Conservation (phyloP, 2,329 filamentous ascomycete genomes). For the Grosmannia serpens region DNA sequence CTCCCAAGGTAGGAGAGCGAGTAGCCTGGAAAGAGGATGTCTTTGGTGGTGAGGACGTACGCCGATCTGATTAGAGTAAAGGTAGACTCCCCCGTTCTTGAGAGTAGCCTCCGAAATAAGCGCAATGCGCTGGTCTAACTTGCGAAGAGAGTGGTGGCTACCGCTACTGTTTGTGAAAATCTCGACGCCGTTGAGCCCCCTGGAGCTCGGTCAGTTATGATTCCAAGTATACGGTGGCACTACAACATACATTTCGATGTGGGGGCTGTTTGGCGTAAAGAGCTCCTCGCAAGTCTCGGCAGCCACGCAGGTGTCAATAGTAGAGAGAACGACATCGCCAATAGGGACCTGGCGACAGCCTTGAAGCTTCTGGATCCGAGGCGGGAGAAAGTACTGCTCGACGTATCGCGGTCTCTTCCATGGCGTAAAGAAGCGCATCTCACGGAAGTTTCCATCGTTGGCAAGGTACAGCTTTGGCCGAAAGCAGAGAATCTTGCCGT, state of each 20-base stretch:
- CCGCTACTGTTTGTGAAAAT: conserved; percentile 61
- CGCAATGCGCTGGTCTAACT: conserved; percentile 38
- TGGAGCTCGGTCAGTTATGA: conserved; percentile 18
- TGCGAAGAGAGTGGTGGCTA: conserved; percentile 33
- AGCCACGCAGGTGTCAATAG: conserved; percentile 50
- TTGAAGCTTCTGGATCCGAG: conserved; percentile 43
- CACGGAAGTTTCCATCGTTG: conserved; percentile 45
- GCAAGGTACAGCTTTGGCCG: conserved; percentile 50
- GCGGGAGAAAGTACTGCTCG: conserved; percentile 55
- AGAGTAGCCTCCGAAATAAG: conserved; percentile 55
- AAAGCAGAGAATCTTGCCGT: conserved; percentile 59
- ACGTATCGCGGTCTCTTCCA: conserved; percentile 47
- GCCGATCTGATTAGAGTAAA: conserved; percentile 41
- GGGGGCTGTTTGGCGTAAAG: conserved; percentile 7
- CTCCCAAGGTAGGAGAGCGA: too few relatives aligned
- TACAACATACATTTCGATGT: neutral
- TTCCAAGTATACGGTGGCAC: neutral
- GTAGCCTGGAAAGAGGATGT: neutral
- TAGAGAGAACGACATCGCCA: conserved; percentile 54
- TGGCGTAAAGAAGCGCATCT: conserved; percentile 49
- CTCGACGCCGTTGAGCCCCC: conserved; percentile 59
- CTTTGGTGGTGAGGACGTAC: neutral
- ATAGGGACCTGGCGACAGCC: conserved; percentile 40
- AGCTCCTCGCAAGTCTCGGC: conserved; percentile 17
- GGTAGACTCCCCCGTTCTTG: conserved; percentile 28